Percentiles rank a stretch among this genome's conserved stretches.
Conservation (phyloP, 306 rosid genomes). For the Glycine soja region DNA sequence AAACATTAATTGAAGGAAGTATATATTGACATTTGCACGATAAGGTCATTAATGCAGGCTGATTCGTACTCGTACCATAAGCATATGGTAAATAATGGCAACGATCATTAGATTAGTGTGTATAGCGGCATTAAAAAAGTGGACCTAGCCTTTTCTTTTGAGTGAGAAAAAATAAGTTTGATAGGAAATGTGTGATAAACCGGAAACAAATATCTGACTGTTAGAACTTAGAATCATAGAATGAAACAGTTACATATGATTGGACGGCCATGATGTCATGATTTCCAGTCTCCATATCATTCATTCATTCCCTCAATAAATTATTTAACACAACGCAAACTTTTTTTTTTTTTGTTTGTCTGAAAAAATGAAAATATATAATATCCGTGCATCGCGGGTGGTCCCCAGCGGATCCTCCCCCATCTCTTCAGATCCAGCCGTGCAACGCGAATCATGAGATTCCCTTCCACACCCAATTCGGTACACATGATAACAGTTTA, state of each 20-base stretch:
- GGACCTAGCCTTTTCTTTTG: slow-evolving; percentile 19
- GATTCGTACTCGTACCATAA: background rate
- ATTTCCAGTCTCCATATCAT: slow-evolving; percentile 61
- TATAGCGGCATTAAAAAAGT: slow-evolving; percentile 34
- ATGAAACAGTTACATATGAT: slow-evolving; percentile 67
- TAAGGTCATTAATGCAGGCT: background rate
- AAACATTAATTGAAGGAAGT: background rate
- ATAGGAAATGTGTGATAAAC: background rate
- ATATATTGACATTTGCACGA: background rate
- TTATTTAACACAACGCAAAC: background rate
- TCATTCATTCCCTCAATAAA: slow-evolving; percentile 51
- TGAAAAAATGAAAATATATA: too few relatives aligned
- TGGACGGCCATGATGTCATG: slow-evolving; percentile 92
- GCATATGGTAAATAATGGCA: slow-evolving; percentile 34
- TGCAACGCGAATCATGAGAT: slow-evolving; percentile 79
- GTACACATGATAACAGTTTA: slow-evolving; percentile 61
- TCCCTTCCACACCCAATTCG: slow-evolving; percentile 55
- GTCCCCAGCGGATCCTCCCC: slow-evolving; percentile 59
- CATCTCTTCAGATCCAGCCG: slow-evolving; percentile 74
- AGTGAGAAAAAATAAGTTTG: slow-evolving; percentile 4
- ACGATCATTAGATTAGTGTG: slow-evolving; percentile 35
- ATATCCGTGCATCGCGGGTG: slow-evolving; percentile 38
- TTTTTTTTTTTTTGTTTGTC: background rate
- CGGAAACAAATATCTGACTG: slow-evolving; percentile 42
- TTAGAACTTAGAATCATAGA: slow-evolving; percentile 41